Evolutionary conservation across 129 eudicot genomes (phyloP).

Genomic region (Dittrichia graveolens): DNA sequence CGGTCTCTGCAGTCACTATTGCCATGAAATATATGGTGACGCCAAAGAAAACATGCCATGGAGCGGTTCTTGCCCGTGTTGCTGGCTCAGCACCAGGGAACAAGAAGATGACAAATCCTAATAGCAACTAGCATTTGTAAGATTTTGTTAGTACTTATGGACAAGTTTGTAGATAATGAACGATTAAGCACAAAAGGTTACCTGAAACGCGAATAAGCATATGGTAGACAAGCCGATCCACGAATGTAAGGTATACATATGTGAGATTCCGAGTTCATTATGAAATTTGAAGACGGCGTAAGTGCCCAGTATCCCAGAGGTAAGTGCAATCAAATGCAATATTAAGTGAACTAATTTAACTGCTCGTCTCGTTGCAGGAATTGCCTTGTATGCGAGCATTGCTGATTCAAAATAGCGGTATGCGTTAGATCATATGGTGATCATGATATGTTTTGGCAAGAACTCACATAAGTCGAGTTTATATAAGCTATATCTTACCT

Average conservation of each 20-base stretch:
- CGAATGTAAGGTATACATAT: slow-evolving; percentile 71
- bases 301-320: slow-evolving; percentile 58
- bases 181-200: slow-evolving; percentile 15
- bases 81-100: slow-evolving; percentile 44
- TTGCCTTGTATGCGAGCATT: slow-evolving; percentile 56
- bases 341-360: slow-evolving; percentile 56
- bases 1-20: slow-evolving; percentile 52
- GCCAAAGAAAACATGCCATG: slow-evolving; percentile 66
- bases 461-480: background rate
- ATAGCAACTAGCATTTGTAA: slow-evolving; percentile 45
- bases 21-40: slow-evolving; percentile 51
- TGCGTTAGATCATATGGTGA: background rate
- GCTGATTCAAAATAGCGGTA: slow-evolving; percentile 42
- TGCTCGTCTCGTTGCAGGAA: slow-evolving; percentile 41
- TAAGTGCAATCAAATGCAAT: slow-evolving; percentile 57
- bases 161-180: background rate
- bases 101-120: slow-evolving; percentile 44
- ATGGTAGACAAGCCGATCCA: slow-evolving; percentile 78
- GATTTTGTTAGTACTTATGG: slow-evolving; percentile 16
- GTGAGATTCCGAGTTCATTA: slow-evolving; percentile 43
- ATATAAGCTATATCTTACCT: slow-evolving; percentile 44
- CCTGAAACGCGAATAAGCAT: slow-evolving; percentile 67
- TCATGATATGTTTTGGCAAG: background rate
- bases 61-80: slow-evolving; percentile 50
- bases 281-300: slow-evolving; percentile 67